These are phyloP conservation scores for Penicillium hordei DNA, from an alignment of 2,329 filamentous ascomycete genomes.

Conservation along the genomic window DNA sequence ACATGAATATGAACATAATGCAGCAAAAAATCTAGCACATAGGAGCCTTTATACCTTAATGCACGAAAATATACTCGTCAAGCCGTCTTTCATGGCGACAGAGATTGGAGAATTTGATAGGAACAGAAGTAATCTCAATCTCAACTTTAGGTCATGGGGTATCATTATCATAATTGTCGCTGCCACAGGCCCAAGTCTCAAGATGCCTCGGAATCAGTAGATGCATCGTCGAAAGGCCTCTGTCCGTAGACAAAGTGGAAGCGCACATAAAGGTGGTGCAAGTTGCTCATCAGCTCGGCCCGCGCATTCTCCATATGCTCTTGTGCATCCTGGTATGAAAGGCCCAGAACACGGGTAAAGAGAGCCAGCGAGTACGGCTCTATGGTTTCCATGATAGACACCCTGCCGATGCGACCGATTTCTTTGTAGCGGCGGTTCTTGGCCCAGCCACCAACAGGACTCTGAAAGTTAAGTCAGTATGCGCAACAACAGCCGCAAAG, in stretches of 20 bases:
- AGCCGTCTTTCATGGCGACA: constrained; percentile 12
- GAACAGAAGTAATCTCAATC: not conserved
- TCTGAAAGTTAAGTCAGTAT: constrained; percentile 22
- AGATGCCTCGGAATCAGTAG: not conserved
- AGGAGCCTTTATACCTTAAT: constrained; percentile 16
- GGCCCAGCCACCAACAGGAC: constrained; percentile 37
- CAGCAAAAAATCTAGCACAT: constrained; percentile 7
- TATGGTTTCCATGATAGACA: constrained; percentile 33
- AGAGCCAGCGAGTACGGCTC: constrained; percentile 42
- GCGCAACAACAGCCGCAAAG: not conserved
- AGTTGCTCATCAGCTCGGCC: constrained; percentile 25
- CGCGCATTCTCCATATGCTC: constrained; percentile 32
- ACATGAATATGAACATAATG: not conserved
- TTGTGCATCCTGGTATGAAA: constrained; percentile 32
- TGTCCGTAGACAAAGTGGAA: constrained; percentile 38
- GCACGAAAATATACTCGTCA: constrained; percentile 5
- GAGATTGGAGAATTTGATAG: not conserved
- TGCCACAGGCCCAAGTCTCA: not conserved
- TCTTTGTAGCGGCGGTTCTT: constrained; percentile 36
- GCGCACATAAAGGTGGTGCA: constrained; percentile 31
- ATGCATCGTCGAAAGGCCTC: constrained; percentile 24
- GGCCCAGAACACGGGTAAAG: constrained; percentile 40
- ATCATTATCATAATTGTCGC: constrained; percentile 2
- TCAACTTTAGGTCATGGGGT: not conserved
- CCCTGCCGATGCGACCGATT: constrained; percentile 35